Percentiles rank a stretch among this genome's conserved stretches.
These are phyloP conservation scores for Tylopilus sp. DNA, from an alignment of 768 basidiomycete genomes.

Conservation along the genomic window DNA sequence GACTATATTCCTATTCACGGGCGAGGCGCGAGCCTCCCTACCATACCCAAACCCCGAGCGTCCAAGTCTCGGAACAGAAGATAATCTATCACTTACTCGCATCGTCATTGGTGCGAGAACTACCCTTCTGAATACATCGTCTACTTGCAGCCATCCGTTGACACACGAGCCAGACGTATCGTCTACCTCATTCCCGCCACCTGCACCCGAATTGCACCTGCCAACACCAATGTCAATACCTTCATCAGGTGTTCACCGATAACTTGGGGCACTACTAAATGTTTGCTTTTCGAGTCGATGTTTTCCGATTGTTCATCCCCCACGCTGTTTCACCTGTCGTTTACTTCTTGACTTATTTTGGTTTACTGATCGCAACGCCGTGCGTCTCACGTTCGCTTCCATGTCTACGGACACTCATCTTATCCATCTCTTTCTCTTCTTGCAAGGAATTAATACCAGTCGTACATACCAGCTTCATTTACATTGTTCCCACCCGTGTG, in stretches of 20 bases:
- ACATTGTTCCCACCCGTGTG: background rate
- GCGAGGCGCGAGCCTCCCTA: constrained; percentile 59
- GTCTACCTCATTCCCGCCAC: background rate
- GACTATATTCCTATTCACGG: constrained; percentile 80
- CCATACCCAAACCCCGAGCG: constrained; percentile 40
- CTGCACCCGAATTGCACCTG: constrained; percentile 19
- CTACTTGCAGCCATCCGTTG: background rate
- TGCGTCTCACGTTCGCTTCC: background rate
- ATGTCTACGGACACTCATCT: constrained; percentile 2
- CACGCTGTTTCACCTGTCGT: constrained; percentile 1
- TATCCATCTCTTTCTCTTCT: background rate
- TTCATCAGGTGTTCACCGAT: constrained; percentile 4
- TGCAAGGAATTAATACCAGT: constrained; percentile 18
- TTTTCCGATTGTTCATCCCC: background rate
- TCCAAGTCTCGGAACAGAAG: constrained; percentile 59
- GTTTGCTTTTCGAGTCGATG: constrained; percentile 7
- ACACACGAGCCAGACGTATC: background rate
- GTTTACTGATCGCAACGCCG: background rate
- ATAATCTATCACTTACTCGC: constrained; percentile 5
- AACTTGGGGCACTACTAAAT: constrained; percentile 11
- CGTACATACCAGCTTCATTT: constrained; percentile 5
- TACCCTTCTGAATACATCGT: background rate
- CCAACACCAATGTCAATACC: constrained; percentile 2
- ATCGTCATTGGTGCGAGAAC: background rate
- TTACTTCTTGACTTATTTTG: background rate